Evolutionary conservation across 306 rosid genomes (phyloP).

Genomic region (Fagus crenata): DNA sequence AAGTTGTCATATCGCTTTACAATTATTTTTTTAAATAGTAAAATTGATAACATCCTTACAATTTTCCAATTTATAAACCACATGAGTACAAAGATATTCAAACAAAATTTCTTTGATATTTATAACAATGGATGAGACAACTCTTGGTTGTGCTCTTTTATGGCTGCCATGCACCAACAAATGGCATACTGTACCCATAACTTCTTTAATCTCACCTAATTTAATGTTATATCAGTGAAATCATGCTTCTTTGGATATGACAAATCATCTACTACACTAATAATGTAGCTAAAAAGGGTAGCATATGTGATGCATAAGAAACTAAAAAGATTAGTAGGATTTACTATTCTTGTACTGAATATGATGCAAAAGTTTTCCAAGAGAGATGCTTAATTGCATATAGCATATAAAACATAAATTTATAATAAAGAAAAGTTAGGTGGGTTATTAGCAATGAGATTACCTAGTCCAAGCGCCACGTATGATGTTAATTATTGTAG

Average conservation of each 20-base stretch:
- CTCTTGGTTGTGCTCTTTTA: not conserved
- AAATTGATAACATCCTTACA: no score
- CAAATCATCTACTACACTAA: not conserved
- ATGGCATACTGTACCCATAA: not conserved
- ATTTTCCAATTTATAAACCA: no score
- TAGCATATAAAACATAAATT: no score
- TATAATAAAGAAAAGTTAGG: not conserved
- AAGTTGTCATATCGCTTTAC: no score
- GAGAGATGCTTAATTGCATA: not conserved
- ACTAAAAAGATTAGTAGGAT: not conserved
- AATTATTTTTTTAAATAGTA: no score
- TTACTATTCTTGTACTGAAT: not conserved
- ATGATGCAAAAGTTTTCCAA: not conserved
- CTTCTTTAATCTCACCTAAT: not conserved
- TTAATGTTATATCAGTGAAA: not conserved
- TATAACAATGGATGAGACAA: not conserved
- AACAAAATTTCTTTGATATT: not conserved
- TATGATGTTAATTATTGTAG: not conserved
- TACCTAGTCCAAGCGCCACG: not conserved
- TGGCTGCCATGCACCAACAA: not conserved
- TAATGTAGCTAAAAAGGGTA: not conserved
- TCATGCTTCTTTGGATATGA: not conserved
- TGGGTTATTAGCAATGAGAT: not conserved
- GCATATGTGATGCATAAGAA: not conserved
- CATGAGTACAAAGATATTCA: no score